Percentiles rank a stretch among this genome's conserved stretches.
Evolutionary conservation across 2,329 filamentous ascomycete genomes (phyloP).

Genomic region (Nemania sp.): DNA sequence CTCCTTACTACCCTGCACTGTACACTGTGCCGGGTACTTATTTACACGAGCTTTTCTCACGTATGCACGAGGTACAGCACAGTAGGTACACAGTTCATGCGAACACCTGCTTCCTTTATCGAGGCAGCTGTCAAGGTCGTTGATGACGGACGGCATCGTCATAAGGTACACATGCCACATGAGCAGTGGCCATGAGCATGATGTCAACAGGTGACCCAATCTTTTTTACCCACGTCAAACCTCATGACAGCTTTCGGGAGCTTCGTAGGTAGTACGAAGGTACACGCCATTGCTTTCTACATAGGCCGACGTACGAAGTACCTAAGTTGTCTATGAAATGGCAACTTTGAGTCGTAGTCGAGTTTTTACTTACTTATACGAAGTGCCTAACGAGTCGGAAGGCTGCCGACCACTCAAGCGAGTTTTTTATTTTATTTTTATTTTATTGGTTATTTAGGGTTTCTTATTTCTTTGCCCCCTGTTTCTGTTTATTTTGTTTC

Average conservation of each 20-base stretch:
- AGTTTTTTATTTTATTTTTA: no score
- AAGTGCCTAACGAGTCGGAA: neutral
- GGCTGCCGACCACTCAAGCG: no score
- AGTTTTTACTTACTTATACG: neutral
- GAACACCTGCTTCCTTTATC: no score
- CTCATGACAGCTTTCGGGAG: constrained; percentile 2
- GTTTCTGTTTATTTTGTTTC: no score
- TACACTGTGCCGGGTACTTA: neutral
- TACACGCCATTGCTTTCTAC: neutral
- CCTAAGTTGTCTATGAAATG: neutral
- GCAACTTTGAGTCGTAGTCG: neutral
- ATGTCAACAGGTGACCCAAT: constrained; percentile 21
- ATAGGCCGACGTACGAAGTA: no score
- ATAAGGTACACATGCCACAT: constrained; percentile 20
- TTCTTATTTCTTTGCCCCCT: neutral
- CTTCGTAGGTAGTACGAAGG: neutral
- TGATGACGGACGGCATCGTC: constrained; percentile 11
- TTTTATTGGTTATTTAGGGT: no score
- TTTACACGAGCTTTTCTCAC: neutral
- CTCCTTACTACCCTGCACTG: no score
- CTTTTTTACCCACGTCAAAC: constrained; percentile 4
- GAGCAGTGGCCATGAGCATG: no score
- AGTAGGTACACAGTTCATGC: no score
- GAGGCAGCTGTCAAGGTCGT: constrained; percentile 15
- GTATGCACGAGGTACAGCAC: neutral